Base-by-base conservation (phyloP, 73 alveolate species). In the Halteria grandinella region DNA sequence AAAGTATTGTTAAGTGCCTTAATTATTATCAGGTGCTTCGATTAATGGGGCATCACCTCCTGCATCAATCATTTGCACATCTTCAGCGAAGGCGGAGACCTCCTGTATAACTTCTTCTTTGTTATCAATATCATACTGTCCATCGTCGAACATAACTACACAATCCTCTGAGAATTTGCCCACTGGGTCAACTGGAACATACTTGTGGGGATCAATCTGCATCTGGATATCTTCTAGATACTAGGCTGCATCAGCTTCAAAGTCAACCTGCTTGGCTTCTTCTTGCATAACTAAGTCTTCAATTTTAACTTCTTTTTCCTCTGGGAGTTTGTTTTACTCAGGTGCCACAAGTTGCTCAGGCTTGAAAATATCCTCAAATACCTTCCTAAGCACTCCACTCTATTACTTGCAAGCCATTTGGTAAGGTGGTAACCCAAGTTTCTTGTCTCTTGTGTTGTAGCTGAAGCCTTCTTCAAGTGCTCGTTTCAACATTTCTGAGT, bases 201-300 rank as follows among this genome's bases (percentile, higher is more conserved):
- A 47, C 40, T 55, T 77, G 43, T 59, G 72, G 14, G 78, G 87
- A 6, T 37, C 93, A 24, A 72, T 54, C 11, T 39, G 69, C 50
- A 69, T 45, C 54, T 85, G 17, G 39, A 49, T 83, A 43, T 75
- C 75, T 47, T 91, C 79, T 51, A 83, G 69, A 79, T 64, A 95
- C n/a, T 83, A 91, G 34, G 82, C 70, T n/a, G 97, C 91, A 83
- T 95, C 98, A 54, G 83, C 76, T 51, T 86, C 89, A 55, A 77
- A 94, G 70, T 94, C 94, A 11, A 80, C 40, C 6, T 24, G 50
- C 12, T 44, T 50, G 59, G 62, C 53, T 3, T 72, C 41, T 53
- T 72, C 57, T 55, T 28, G 29, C 28, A 18, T 45, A 3, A 34
- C 28, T 20, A 25, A 75, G 36, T 11, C 62, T 15, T 32, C 75